Percentiles rank a stretch among this genome's conserved stretches.
phyloP scores from a whole-genome alignment of 2,329 filamentous ascomycete genomes.

The Diaporthe citrichinensis region DNA sequence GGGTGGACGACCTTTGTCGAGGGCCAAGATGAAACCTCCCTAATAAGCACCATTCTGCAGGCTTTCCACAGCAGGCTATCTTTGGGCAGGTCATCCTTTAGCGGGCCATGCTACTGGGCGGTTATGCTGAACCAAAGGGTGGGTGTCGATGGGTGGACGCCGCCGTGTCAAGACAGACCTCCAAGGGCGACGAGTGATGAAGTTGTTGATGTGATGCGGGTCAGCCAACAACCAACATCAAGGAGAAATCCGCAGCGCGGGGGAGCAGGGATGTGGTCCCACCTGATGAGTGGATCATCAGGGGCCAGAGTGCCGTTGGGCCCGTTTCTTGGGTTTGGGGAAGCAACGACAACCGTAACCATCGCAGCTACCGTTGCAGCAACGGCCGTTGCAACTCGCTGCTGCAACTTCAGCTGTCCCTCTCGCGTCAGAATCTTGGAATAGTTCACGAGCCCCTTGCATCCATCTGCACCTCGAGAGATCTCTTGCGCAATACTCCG shows the following conservation, averaged over 20 bases:
- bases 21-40: not conserved
- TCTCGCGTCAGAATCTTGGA: not conserved
- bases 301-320: conserved; percentile 3
- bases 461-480: conserved; percentile 11
- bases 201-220: not conserved
- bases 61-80: not conserved
- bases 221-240: not conserved
- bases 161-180: too few relatives aligned
- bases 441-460: conserved; percentile 14
- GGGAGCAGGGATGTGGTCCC: conserved; percentile 8
- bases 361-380: conserved; percentile 1
- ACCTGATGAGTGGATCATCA: conserved; percentile 22
- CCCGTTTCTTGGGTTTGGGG: conserved; percentile 27
- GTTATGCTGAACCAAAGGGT: too few relatives aligned
- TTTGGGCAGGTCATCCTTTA: not conserved
- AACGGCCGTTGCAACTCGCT: conserved; percentile 4
- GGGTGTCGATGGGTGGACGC: not conserved
- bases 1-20: not conserved
- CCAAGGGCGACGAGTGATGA: not conserved
- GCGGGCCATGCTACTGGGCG: not conserved
- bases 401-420: not conserved
- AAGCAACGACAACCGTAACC: conserved; percentile 17
- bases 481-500: conserved; percentile 5
- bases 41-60: not conserved
- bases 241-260: not conserved